Conservation (phyloP, 495 filamentous ascomycete species). For the Penicillium pancosmium region DNA sequence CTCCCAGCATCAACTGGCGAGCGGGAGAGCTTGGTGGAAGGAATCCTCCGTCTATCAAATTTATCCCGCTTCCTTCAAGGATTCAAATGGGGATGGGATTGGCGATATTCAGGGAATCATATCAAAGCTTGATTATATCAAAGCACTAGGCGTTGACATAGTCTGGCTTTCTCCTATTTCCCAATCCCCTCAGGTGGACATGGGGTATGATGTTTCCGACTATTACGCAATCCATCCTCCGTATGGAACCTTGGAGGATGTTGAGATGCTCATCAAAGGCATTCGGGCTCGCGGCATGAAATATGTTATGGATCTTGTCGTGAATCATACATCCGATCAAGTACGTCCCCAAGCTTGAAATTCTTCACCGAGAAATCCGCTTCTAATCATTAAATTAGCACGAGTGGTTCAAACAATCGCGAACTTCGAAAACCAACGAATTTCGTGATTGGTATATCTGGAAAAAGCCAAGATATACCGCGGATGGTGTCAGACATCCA, state of each 20-base stretch:
- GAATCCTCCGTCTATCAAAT: conserved; percentile 67
- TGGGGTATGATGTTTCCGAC: conserved; percentile 70
- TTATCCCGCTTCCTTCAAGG: conserved; percentile 67
- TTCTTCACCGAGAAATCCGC: not conserved
- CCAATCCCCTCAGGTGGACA: conserved; percentile 64
- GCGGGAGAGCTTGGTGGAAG: conserved; percentile 56
- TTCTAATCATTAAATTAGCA: conserved; percentile 35
- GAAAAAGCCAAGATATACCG: conserved; percentile 60
- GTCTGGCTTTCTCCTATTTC: conserved; percentile 72
- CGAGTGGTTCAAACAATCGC: conserved; percentile 72
- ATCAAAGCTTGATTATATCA: conserved; percentile 66
- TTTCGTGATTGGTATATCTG: conserved; percentile 78
- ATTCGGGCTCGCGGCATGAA: conserved; percentile 63
- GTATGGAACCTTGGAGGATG: conserved; percentile 65
- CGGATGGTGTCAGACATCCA: conserved; percentile 61
- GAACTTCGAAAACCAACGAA: conserved; percentile 56
- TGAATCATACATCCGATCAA: conserved; percentile 79
- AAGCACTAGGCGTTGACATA: conserved; percentile 62
- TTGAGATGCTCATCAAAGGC: conserved; percentile 61
- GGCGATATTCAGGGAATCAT: conserved; percentile 70
- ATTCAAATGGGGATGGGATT: conserved; percentile 67
- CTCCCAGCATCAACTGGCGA: conserved; percentile 30
- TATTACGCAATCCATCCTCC: conserved; percentile 63
- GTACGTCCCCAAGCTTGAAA: not conserved
- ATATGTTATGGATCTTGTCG: conserved; percentile 73